A percentile compares a stretch with the other conserved stretches of the same genome.
Evolutionary conservation across 2,329 filamentous ascomycete genomes (phyloP).

Genomic region (Cryphonectria japonica): DNA sequence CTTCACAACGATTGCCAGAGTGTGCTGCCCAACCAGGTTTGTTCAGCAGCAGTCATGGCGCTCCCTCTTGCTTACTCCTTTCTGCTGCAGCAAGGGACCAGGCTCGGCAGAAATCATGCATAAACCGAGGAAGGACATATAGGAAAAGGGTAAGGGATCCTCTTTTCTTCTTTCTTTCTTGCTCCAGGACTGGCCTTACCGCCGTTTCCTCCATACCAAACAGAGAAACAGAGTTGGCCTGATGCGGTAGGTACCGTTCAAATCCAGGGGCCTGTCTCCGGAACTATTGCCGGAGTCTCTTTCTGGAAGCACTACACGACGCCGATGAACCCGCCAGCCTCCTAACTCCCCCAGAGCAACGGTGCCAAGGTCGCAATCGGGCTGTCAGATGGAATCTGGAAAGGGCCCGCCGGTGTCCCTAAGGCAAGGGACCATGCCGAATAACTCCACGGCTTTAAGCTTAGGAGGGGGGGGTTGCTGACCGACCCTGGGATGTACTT

Average conservation of each 20-base stretch:
- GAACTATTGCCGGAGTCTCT: conserved; percentile 12
- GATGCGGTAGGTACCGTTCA: conserved; percentile 9
- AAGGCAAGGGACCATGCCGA: conserved; percentile 1
- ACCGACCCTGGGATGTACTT: background rate
- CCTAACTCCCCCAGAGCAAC: background rate
- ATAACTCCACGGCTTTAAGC: conserved; percentile 1
- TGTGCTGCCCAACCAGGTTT: background rate
- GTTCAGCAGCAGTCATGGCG: background rate
- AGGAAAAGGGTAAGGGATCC: background rate
- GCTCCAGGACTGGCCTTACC: background rate
- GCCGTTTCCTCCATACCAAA: background rate
- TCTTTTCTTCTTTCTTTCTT: background rate
- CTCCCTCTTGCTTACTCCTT: background rate
- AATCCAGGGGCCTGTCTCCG: conserved; percentile 2
- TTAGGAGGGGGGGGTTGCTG: background rate
- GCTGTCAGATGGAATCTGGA: background rate
- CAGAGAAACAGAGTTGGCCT: background rate
- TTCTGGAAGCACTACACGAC: conserved; percentile 11
- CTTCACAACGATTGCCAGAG: background rate
- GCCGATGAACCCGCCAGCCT: background rate
- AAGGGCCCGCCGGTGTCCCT: background rate
- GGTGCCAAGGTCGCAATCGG: conserved; percentile 5
- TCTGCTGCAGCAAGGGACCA: background rate
- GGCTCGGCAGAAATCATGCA: background rate
- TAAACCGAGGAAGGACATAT: background rate